Conservation (phyloP, 306 rosid species). For the Calophaca sinica region DNA sequence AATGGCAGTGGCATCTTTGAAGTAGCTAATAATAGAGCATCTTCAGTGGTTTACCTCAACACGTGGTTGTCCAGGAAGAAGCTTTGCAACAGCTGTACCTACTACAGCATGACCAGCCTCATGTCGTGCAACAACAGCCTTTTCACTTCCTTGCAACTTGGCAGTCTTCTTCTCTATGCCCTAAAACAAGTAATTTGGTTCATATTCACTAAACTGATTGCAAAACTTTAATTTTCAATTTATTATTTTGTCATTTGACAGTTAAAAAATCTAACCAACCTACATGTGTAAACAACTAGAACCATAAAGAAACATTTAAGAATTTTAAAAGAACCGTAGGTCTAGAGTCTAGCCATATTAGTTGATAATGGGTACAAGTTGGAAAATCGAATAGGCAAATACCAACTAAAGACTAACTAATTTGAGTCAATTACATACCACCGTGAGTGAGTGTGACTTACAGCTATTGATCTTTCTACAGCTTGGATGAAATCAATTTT, state of each 20-base stretch:
- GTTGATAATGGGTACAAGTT: constrained; percentile 1
- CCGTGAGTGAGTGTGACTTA: constrained; percentile 52
- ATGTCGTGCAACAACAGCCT: constrained; percentile 94
- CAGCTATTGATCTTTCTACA: constrained; percentile 96
- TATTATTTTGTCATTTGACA: constrained; percentile 7
- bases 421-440: constrained; percentile 15
- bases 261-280: constrained; percentile 36
- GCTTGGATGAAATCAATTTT: constrained; percentile 88
- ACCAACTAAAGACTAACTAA: constrained; percentile 3
- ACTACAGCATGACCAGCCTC: constrained; percentile 99
- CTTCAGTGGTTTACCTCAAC: constrained; percentile 73
- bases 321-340: constrained; percentile 13
- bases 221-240: constrained; percentile 21
- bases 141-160: constrained; percentile 89
- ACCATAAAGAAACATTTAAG: constrained; percentile 20
- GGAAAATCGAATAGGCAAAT: background rate
- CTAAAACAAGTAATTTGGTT: constrained; percentile 57
- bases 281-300: background rate
- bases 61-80: constrained; percentile 92
- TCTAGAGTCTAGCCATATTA: background rate
- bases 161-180: constrained; percentile 97
- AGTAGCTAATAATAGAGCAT: constrained; percentile 31
- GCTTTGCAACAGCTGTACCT: constrained; percentile 95
- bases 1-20: constrained; percentile 31
- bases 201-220: constrained; percentile 36